Evolutionary conservation across 345 rosid genomes (phyloP).

Genomic region (Firmiana major): DNA sequence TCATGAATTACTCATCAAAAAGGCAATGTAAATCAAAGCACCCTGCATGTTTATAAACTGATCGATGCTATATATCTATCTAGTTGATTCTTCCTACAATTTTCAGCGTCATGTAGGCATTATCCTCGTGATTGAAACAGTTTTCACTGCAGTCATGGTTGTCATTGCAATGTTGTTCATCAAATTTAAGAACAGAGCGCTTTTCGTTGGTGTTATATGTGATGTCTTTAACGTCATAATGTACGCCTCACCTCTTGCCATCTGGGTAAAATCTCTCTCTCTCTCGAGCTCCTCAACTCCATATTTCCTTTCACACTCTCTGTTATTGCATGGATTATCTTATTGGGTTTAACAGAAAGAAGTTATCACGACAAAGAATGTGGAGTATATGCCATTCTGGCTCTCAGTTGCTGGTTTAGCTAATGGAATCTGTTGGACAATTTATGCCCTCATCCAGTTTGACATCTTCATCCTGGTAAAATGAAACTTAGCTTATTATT

Average conservation of each 20-base stretch:
- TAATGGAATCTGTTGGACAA: constrained; percentile 41
- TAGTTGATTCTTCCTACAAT: no score
- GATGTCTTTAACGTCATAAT: constrained; percentile 47
- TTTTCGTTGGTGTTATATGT: constrained; percentile 45
- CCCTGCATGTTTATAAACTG: no score
- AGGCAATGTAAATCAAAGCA: no score
- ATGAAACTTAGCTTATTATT: neutral
- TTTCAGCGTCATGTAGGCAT: neutral
- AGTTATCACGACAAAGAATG: constrained; percentile 39
- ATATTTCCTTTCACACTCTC: neutral
- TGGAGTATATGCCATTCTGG: constrained; percentile 53
- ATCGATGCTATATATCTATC: no score
- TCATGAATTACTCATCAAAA: neutral
- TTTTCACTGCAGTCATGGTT: neutral
- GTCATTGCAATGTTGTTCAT: neutral
- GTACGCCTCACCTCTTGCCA: constrained; percentile 49
- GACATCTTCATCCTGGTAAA: constrained; percentile 44
- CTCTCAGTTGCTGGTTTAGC: constrained; percentile 33
- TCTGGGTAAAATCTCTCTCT: constrained; percentile 31
- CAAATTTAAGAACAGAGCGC: constrained; percentile 7
- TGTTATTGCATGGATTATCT: neutral
- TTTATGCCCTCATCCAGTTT: constrained; percentile 30
- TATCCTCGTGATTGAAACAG: neutral
- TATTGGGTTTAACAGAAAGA: constrained; percentile 20
- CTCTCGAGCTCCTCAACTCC: neutral